These are phyloP conservation scores for Jamesozyma hellenica DNA, from an alignment of 805 yeast genomes.

Conservation along the genomic window DNA sequence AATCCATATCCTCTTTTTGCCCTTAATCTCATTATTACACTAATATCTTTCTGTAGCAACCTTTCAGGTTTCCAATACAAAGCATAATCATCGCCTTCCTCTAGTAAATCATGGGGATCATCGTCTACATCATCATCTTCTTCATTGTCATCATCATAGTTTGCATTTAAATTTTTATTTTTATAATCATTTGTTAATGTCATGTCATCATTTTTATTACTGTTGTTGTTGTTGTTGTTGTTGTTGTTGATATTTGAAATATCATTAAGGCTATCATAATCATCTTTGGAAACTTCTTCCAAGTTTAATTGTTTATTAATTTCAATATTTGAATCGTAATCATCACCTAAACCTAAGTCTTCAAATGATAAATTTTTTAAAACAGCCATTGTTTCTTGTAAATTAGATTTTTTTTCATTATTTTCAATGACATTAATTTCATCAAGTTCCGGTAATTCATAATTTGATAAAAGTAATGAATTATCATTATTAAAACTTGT, in stretches of 20 bases:
- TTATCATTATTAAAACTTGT: slow-evolving; percentile 59
- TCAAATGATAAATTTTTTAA: slow-evolving; percentile 24
- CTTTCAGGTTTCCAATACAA: slow-evolving; percentile 31
- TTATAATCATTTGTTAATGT: slow-evolving; percentile 1
- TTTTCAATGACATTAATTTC: slow-evolving; percentile 19
- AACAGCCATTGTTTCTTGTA: slow-evolving; percentile 14
- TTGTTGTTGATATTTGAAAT: slow-evolving; percentile 12
- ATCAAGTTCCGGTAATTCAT: slow-evolving; percentile 22
- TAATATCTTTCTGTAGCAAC: slow-evolving; percentile 61
- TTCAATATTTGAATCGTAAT: slow-evolving; percentile 5
- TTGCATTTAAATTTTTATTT: slow-evolving; percentile 1
- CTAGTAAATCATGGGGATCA: slow-evolving; percentile 8
- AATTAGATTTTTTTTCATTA: slow-evolving; percentile 10
- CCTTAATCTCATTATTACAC: slow-evolving; percentile 58
- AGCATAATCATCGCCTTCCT: slow-evolving; percentile 17
- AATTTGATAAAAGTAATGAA: slow-evolving; percentile 47
- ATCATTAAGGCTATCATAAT: slow-evolving; percentile 3
- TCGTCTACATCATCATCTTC: slow-evolving; percentile 9
- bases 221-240: slow-evolving; percentile 1
- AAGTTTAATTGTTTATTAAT: not conserved
- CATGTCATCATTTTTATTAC: slow-evolving; percentile 1
- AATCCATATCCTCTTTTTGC: slow-evolving; percentile 67
- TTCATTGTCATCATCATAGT: slow-evolving; percentile 8
- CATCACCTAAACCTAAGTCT: slow-evolving; percentile 25
- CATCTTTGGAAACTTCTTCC: not conserved